These are phyloP conservation scores for Athelia sp. DNA, from an alignment of 1,284 basidiomycete species.

Conservation along the genomic window DNA sequence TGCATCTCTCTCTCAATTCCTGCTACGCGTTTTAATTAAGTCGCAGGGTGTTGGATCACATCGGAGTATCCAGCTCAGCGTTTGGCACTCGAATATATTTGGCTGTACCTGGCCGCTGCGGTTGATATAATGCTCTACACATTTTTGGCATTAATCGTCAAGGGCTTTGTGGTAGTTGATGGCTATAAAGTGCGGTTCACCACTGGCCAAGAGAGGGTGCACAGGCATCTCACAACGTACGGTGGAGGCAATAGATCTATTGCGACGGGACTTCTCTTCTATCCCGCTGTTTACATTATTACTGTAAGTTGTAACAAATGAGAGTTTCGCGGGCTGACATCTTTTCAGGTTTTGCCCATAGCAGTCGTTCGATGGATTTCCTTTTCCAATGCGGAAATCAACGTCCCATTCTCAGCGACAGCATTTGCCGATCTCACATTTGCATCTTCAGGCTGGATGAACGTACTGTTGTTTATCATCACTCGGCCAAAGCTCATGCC, in stretches of 20 bases:
- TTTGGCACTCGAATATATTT: constrained; percentile 47
- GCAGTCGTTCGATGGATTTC: constrained; percentile 38
- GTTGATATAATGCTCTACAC: constrained; percentile 36
- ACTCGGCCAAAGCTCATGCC: constrained; percentile 31
- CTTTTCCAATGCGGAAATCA: constrained; percentile 26
- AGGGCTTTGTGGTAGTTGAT: constrained; percentile 22
- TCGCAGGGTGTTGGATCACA: constrained; percentile 47
- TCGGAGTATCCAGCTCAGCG: constrained; percentile 29
- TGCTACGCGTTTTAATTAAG: not conserved
- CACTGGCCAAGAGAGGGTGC: constrained; percentile 7
- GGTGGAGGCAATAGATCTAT: constrained; percentile 12
- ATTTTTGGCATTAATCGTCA: constrained; percentile 34
- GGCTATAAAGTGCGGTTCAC: constrained; percentile 19
- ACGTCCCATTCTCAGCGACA: constrained; percentile 35
- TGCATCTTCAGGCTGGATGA: constrained; percentile 43
- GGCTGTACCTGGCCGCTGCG: constrained; percentile 43
- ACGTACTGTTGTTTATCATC: constrained; percentile 38
- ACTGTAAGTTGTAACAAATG: constrained; percentile 14
- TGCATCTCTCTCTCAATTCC: not conserved
- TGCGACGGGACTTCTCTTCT: constrained; percentile 46
- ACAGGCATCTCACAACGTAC: not conserved
- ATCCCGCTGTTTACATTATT: constrained; percentile 28
- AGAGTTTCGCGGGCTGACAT: constrained; percentile 1
- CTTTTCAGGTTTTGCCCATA: constrained; percentile 39
- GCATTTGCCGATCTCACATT: constrained; percentile 40